Conservation (phyloP, 2,329 filamentous ascomycete genomes). For the Aureobasidium subglaciale region DNA sequence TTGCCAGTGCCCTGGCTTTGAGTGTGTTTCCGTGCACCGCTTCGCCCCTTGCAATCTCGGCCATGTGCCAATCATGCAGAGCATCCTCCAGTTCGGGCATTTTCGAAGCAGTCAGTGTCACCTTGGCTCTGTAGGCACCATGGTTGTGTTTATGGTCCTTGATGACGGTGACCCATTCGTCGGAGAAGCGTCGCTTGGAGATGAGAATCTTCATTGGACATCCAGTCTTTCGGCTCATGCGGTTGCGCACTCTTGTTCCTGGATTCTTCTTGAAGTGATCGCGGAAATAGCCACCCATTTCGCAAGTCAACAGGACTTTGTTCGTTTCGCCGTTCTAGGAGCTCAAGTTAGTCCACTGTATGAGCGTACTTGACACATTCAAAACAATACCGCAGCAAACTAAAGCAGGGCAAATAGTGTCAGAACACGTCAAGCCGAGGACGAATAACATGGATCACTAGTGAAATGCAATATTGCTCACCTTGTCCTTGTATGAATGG, state of each 20-base stretch:
- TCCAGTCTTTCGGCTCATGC: slow-evolving; percentile 19
- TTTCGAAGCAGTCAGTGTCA: slow-evolving; percentile 12
- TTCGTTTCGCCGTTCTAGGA: slow-evolving; percentile 16
- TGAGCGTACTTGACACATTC: neutral
- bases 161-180: slow-evolving; percentile 19
- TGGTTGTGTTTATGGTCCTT: slow-evolving; percentile 20
- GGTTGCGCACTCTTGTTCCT: slow-evolving; percentile 20
- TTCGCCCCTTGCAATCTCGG: slow-evolving; percentile 17
- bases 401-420: neutral
- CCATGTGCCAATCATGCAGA: slow-evolving; percentile 20
- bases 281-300: slow-evolving; percentile 19
- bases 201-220: slow-evolving; percentile 21
- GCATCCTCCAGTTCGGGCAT: slow-evolving; percentile 20
- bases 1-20: slow-evolving; percentile 20
- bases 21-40: slow-evolving; percentile 20
- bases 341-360: neutral
- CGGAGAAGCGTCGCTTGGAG: slow-evolving; percentile 18
- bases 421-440: neutral
- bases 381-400: slow-evolving; percentile 4
- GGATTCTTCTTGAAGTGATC: slow-evolving; percentile 19
- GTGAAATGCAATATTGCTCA: neutral
- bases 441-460: neutral
- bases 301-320: slow-evolving; percentile 19
- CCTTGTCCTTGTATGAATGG: slow-evolving; percentile 19
- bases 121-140: slow-evolving; percentile 14